A percentile compares a stretch with the other conserved stretches of the same genome.
phyloP scores from a whole-genome alignment of 768 basidiomycete genomes.

The Suillus subalutaceus region DNA sequence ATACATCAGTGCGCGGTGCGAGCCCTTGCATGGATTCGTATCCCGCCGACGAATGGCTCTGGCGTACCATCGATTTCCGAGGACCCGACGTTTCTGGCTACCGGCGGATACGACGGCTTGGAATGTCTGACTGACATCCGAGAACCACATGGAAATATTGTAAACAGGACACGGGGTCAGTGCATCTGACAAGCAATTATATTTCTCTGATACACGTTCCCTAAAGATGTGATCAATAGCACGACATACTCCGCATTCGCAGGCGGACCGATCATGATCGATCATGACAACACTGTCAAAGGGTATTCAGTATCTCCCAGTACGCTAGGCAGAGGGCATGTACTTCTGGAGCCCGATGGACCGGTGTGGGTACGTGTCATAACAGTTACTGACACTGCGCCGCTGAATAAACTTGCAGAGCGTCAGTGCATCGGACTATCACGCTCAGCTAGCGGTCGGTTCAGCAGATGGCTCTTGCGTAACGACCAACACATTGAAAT shows the following conservation, averaged over 20 bases:
- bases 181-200: not conserved
- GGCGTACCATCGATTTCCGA: constrained; percentile 49
- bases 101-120: constrained; percentile 81
- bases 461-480: constrained; percentile 82
- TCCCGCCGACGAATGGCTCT: constrained; percentile 54
- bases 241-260: constrained; percentile 68
- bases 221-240: constrained; percentile 68
- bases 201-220: constrained; percentile 3
- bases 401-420: constrained; percentile 44
- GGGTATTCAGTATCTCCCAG: constrained; percentile 70
- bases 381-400: not conserved
- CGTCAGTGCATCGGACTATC: constrained; percentile 78
- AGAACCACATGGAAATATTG: constrained; percentile 63
- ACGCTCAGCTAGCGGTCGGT: constrained; percentile 82
- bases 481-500: constrained; percentile 72
- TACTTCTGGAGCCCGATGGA: constrained; percentile 72
- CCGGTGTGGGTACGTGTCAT: constrained; percentile 75
- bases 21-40: constrained; percentile 72
- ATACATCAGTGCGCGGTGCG: constrained; percentile 84
- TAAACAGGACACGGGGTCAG: constrained; percentile 79
- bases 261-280: constrained; percentile 75
- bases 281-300: constrained; percentile 83
- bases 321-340: constrained; percentile 75
- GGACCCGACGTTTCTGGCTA: constrained; percentile 74
- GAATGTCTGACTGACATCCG: constrained; percentile 78